These are phyloP conservation scores for Ophiosphaerella narmari DNA, from an alignment of 2,329 filamentous ascomycete genomes.

Conservation along the genomic window DNA sequence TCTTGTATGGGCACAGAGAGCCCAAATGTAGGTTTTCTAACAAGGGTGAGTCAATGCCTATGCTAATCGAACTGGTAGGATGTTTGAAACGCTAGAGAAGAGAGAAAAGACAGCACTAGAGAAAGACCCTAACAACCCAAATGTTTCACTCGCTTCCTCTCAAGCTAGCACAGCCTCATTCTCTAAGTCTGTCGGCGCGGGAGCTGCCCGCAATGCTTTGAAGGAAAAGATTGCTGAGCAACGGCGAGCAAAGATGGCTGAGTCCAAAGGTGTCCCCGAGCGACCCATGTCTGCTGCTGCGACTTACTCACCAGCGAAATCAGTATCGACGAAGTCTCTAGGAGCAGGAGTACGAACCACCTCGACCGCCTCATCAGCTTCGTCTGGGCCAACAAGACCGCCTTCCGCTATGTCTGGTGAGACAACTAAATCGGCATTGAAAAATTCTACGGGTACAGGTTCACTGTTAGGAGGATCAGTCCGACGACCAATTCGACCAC, in stretches of 20 bases:
- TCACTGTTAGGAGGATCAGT: slow-evolving; percentile 64
- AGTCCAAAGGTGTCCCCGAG: slow-evolving; percentile 51
- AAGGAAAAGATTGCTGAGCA: slow-evolving; percentile 85
- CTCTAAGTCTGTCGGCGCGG: slow-evolving; percentile 54
- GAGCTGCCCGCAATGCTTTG: slow-evolving; percentile 62
- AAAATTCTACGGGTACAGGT: slow-evolving; percentile 42
- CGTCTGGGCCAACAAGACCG: slow-evolving; percentile 36
- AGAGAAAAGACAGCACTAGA: slow-evolving; percentile 81
- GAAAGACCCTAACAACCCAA: slow-evolving; percentile 82
- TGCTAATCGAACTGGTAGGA: slow-evolving; percentile 54
- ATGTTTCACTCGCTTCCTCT: slow-evolving; percentile 56
- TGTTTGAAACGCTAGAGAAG: slow-evolving; percentile 77
- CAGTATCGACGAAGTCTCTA: slow-evolving; percentile 41
- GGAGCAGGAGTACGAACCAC: slow-evolving; percentile 21
- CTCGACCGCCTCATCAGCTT: slow-evolving; percentile 36
- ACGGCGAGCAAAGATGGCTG: slow-evolving; percentile 62
- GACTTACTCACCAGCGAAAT: slow-evolving; percentile 54
- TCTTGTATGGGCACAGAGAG: slow-evolving; percentile 75
- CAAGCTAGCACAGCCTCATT: slow-evolving; percentile 54
- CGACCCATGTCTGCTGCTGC: slow-evolving; percentile 64
- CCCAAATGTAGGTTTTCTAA: slow-evolving; percentile 65
- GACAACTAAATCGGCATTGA: slow-evolving; percentile 38
- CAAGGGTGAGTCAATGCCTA: background rate
- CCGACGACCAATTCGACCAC: slow-evolving; percentile 52
- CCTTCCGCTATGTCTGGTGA: slow-evolving; percentile 45